These are phyloP conservation scores for Candida multigemmis DNA, from an alignment of 805 yeast species.

Conservation along the genomic window DNA sequence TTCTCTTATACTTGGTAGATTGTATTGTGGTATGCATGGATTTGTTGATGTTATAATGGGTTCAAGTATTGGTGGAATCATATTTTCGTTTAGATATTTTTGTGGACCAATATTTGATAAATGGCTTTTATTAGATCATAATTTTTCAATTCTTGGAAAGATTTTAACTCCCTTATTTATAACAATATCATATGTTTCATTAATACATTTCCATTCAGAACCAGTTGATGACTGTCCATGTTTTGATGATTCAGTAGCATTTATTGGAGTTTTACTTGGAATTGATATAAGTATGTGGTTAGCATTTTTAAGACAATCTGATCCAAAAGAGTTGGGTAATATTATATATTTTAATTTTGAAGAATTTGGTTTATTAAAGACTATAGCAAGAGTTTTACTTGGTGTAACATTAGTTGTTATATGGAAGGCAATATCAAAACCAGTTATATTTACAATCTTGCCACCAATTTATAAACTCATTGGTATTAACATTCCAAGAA, in stretches of 20 bases:
- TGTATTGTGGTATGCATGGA: conserved; percentile 98
- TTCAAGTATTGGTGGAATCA: conserved; percentile 45
- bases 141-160: conserved; percentile 8
- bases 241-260: conserved; percentile 90
- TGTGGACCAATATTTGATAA: conserved; percentile 38
- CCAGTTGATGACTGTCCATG: conserved; percentile 96
- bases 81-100: conserved; percentile 39
- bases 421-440: conserved; percentile 74
- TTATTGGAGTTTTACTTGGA: conserved; percentile 81
- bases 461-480: conserved; percentile 47
- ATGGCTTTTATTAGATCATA: conserved; percentile 22
- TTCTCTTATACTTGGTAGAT: conserved; percentile 67
- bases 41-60: conserved; percentile 69
- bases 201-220: conserved; percentile 64
- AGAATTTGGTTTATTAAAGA: conserved; percentile 32
- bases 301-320: conserved; percentile 14
- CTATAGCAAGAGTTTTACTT: conserved; percentile 40
- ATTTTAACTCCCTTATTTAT: conserved; percentile 26
- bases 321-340: conserved; percentile 11
- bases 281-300: conserved; percentile 55
- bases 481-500: conserved; percentile 30
- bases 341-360: conserved; percentile 32
- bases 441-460: conserved; percentile 46
- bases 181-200: conserved; percentile 30
- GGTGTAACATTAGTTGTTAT: conserved; percentile 56